Evolutionary conservation across 805 yeast genomes (phyloP), one percentile per base, ranked within the genome.

Genomic region (Kodamaea neixiangensis): DNA sequence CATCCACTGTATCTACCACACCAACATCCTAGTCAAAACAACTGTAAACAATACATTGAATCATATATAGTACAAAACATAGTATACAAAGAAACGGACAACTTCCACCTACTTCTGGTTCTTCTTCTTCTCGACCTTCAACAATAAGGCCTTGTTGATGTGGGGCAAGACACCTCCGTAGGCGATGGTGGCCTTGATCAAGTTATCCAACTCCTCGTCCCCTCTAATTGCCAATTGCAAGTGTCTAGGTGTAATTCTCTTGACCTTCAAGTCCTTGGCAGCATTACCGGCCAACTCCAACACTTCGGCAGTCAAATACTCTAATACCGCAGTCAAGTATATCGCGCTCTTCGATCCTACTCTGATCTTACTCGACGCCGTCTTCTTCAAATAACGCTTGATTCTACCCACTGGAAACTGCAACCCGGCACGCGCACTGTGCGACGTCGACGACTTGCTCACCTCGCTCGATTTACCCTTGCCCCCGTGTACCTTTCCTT

Each of bases 391-490:
- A 69, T 91, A 93, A 78, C 99, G 85, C 82, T 94, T 93, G 62
- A 94, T 91, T 86, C 99, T 90, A 54, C 99, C 99, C 35, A 96
- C 98, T 46, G 99, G 99, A 77, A 94, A 94, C 69, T 87, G 94
- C 68, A 91, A 77, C 20, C 97, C 97, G 21, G 97, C 97, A 71
- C 96, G 85, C 7, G 96, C 96, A 5, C 96, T 89, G 61, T 92
- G 96, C 11, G 97, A 88, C 61, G 87, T 92, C 18, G 93, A 80
- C 46, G 76, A 74, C 69, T 86, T 87, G 68, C 89, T 89, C 46
- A 66, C 57, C 54, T 74, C 79, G 31, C 96, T 89, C 20, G 96
- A 85, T 72, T 92, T 92, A 61, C 97, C 97, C 76, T 92, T 93
- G 67, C 97, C 97, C 60, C 98, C 97, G 71, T 88, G 92, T 54